phyloP scores from a whole-genome alignment of 768 basidiomycete species.

The Melanogaster broomeanus region DNA sequence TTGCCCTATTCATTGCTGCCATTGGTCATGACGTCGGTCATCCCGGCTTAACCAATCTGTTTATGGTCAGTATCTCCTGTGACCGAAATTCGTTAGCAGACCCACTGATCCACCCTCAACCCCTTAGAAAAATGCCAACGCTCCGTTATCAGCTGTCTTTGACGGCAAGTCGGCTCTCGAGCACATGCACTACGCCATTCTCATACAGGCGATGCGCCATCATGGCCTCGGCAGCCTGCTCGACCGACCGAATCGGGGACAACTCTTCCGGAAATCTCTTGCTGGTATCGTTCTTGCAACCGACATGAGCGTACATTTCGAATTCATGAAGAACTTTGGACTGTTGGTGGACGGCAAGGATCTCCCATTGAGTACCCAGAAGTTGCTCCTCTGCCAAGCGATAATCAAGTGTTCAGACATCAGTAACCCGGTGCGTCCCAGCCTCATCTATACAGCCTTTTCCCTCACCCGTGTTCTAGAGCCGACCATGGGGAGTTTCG shows the following conservation, averaged over 20 bases:
- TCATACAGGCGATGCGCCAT: conserved; percentile 76
- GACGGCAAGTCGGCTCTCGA: conserved; percentile 91
- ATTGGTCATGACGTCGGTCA: conserved; percentile 98
- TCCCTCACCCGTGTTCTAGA: conserved; percentile 45
- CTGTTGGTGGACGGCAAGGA: conserved; percentile 44
- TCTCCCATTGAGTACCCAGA: conserved; percentile 45
- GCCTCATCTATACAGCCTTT: background rate
- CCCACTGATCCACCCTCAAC: conserved; percentile 4
- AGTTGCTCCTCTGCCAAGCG: conserved; percentile 82
- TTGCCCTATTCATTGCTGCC: conserved; percentile 85
- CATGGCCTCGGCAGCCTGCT: conserved; percentile 74
- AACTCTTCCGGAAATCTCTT: conserved; percentile 71
- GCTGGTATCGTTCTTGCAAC: conserved; percentile 85
- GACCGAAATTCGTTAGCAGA: background rate
- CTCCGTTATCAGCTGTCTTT: conserved; percentile 86
- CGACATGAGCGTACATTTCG: conserved; percentile 89
- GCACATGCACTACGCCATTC: conserved; percentile 84
- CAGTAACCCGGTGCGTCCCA: conserved; percentile 85
- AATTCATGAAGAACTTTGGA: conserved; percentile 75
- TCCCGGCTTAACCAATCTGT: conserved; percentile 90
- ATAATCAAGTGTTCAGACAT: conserved; percentile 98
- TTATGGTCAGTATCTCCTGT: conserved; percentile 68
- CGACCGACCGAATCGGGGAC: conserved; percentile 51
- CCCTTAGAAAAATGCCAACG: conserved; percentile 85
- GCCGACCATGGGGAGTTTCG: conserved; percentile 89